Evolutionary conservation across 768 basidiomycete genomes (phyloP).

Genomic region (Pisolithus microcarpus): DNA sequence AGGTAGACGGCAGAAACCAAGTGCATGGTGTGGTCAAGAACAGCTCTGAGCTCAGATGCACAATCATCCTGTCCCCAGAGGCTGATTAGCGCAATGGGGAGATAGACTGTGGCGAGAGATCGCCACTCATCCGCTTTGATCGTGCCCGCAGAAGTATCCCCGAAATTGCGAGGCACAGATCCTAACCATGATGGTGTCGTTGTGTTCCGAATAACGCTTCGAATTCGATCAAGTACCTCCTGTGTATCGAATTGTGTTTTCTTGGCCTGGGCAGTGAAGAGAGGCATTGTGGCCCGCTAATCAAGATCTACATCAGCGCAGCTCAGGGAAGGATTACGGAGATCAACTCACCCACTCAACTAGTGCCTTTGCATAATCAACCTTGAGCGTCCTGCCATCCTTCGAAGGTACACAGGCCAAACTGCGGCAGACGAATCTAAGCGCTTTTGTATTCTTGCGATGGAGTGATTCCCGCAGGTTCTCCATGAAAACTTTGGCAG

Average conservation of each 20-base stretch:
- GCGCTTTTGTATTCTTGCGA: too few relatives aligned
- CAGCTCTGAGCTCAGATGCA: background rate
- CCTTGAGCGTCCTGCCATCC: background rate
- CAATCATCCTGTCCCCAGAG: slow-evolving; percentile 11
- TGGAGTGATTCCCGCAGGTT: too few relatives aligned
- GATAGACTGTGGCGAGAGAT: slow-evolving; percentile 5
- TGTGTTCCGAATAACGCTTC: background rate
- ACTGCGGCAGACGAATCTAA: background rate
- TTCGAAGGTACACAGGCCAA: background rate
- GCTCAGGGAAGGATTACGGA: too few relatives aligned
- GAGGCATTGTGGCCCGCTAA: background rate
- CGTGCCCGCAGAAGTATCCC: slow-evolving; percentile 4
- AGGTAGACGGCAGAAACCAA: slow-evolving; percentile 18
- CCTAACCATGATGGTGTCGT: slow-evolving; percentile 12
- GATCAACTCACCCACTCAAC: background rate
- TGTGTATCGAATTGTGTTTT: background rate
- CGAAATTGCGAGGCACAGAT: slow-evolving; percentile 13
- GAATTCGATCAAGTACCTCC: background rate
- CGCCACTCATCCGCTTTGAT: slow-evolving; percentile 21
- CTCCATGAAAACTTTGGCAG: too few relatives aligned
- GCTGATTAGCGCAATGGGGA: slow-evolving; percentile 14
- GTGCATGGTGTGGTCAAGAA: slow-evolving; percentile 25
- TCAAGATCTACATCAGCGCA: background rate
- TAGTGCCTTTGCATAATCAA: background rate
- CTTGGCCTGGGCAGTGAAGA: background rate